Conservation (phyloP, 2,329 filamentous ascomycete genomes). For the Fusarium bactridioides region DNA sequence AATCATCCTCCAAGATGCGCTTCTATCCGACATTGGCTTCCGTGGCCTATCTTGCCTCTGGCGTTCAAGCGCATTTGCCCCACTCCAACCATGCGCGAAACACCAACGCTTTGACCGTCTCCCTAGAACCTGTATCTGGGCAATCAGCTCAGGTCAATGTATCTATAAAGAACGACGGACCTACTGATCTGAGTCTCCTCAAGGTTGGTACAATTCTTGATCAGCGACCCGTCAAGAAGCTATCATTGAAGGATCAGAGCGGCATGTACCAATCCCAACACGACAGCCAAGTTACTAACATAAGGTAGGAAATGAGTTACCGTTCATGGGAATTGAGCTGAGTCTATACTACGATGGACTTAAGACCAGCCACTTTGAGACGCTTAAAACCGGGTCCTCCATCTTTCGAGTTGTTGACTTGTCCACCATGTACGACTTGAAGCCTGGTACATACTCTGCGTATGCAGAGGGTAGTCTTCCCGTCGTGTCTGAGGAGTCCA, state of each 20-base stretch:
- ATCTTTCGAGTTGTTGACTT: constrained; percentile 12
- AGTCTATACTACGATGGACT: constrained; percentile 26
- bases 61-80: constrained; percentile 1
- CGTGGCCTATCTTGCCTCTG: not conserved
- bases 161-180: constrained; percentile 4
- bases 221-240: constrained; percentile 19
- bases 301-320: not conserved
- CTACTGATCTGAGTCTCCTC: constrained; percentile 1
- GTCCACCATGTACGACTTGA: constrained; percentile 6
- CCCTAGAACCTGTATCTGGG: not conserved
- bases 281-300: not conserved
- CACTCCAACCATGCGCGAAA: not conserved
- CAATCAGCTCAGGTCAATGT: constrained; percentile 5
- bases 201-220: constrained; percentile 28
- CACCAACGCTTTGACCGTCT: not conserved
- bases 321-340: constrained; percentile 21
- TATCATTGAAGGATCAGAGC: not conserved
- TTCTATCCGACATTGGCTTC: not conserved
- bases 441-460: constrained; percentile 16
- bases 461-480: constrained; percentile 12
- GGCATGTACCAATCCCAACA: not conserved
- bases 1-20: not conserved
- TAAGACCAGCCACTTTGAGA: constrained; percentile 3
- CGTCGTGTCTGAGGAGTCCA: not conserved
- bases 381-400: constrained; percentile 7